phyloP scores from a whole-genome alignment of 1,284 basidiomycete genomes.

The Spongispora temasekensis region DNA sequence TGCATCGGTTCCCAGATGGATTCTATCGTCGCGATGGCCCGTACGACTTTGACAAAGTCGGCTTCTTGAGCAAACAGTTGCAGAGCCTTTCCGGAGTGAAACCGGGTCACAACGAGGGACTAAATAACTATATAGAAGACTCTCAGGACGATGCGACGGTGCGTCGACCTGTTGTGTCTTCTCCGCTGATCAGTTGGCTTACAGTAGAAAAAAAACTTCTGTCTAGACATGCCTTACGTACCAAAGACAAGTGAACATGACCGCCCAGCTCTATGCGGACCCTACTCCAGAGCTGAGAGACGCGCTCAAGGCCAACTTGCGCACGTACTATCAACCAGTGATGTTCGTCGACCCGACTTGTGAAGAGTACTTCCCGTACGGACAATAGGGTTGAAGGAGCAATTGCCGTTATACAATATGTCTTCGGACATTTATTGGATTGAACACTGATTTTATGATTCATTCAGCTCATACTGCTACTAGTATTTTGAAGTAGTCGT shows the following conservation, averaged over 20 bases:
- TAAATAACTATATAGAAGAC: conserved; percentile 18
- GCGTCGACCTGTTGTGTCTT: no score
- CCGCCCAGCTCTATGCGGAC: conserved; percentile 21
- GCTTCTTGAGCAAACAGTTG: conserved; percentile 1
- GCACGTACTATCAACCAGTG: conserved; percentile 21
- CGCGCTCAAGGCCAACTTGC: conserved; percentile 28
- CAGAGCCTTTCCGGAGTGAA: conserved; percentile 2
- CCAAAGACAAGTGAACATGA: conserved; percentile 23
- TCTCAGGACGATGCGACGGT: conserved; percentile 14
- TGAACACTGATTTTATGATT: no score
- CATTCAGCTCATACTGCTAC: no score
- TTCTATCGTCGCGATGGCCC: conserved; percentile 23
- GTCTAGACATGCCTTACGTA: conserved; percentile 20
- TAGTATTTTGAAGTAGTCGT: no score
- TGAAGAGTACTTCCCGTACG: conserved; percentile 22
- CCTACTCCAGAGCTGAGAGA: conserved; percentile 14
- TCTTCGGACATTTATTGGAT: no score
- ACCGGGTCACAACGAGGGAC: conserved; percentile 23
- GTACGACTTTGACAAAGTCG: conserved; percentile 7
- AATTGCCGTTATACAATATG: no score
- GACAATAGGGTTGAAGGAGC: conserved; percentile 1
- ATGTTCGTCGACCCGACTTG: conserved; percentile 15
- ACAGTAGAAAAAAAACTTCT: no score
- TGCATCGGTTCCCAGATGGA: conserved; percentile 18
- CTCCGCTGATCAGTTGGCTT: no score